Evolutionary conservation across 805 yeast species (phyloP).

Genomic region (Yarrowia sp.): DNA sequence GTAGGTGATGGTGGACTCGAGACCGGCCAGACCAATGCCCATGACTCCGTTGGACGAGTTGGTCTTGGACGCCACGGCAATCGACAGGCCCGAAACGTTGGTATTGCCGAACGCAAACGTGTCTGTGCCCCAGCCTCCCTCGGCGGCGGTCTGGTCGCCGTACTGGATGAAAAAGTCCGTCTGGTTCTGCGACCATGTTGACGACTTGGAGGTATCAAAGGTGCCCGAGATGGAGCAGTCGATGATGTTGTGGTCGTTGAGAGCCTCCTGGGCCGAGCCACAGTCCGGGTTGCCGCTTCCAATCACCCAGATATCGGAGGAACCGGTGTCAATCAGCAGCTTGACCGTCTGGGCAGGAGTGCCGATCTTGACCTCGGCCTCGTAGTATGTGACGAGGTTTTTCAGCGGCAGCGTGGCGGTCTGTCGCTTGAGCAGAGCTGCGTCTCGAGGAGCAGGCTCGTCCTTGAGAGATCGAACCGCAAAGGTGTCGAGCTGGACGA

Average conservation of each 20-base stretch:
- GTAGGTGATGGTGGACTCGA: conserved; percentile 46
- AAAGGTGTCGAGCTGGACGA: conserved; percentile 20
- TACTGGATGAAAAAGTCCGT: conserved; percentile 46
- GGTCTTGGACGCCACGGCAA: conserved; percentile 76
- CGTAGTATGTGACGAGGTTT: conserved; percentile 41
- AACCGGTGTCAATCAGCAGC: conserved; percentile 71
- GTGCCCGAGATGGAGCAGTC: conserved; percentile 46
- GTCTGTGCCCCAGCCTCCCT: conserved; percentile 71
- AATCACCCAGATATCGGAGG: conserved; percentile 69
- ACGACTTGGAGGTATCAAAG: conserved; percentile 48
- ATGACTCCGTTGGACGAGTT: conserved; percentile 65
- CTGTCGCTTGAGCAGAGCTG: conserved; percentile 18
- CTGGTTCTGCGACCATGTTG: conserved; percentile 43
- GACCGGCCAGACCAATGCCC: conserved; percentile 51
- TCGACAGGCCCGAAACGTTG: conserved; percentile 59
- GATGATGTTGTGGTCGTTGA: conserved; percentile 12
- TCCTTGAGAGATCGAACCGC: conserved; percentile 4
- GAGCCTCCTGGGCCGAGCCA: conserved; percentile 6
- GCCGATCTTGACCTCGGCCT: conserved; percentile 54
- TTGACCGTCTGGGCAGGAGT: conserved; percentile 60
- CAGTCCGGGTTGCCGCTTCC: conserved; percentile 35
- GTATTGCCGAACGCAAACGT: conserved; percentile 59
- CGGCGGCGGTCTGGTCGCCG: conserved; percentile 59
- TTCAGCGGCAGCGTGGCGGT: conserved; percentile 23
- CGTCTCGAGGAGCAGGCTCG: conserved; percentile 26